phyloP scores from a whole-genome alignment of 768 basidiomycete genomes.

The Cyathus striatus region DNA sequence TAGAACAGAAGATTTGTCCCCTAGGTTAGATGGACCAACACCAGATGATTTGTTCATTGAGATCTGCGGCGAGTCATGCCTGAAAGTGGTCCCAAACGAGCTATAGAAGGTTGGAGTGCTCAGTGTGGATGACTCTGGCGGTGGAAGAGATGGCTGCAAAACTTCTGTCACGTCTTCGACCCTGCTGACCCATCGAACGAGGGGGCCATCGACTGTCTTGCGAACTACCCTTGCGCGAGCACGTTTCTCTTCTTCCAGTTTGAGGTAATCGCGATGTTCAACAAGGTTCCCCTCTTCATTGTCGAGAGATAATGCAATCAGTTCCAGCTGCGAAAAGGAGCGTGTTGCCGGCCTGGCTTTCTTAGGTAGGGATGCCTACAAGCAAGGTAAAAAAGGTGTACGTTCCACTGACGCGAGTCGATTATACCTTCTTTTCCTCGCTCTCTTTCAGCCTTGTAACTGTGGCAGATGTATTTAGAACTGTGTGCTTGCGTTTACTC shows the following conservation, averaged over 20 bases:
- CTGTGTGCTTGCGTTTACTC: conserved; percentile 63
- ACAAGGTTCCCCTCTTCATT: conserved; percentile 82
- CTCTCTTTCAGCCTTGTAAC: conserved; percentile 60
- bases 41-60: no score
- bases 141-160: conserved; percentile 25
- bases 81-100: no score
- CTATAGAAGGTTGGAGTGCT: no score
- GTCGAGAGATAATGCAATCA: conserved; percentile 78
- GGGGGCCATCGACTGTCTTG: conserved; percentile 55
- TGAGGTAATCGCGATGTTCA: conserved; percentile 76
- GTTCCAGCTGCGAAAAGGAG: conserved; percentile 71
- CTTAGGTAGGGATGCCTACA: conserved; percentile 57
- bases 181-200: conserved; percentile 68
- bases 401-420: neutral
- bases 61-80: no score
- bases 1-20: no score
- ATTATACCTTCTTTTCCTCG: conserved; percentile 50
- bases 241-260: conserved; percentile 77
- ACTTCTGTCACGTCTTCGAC: conserved; percentile 52
- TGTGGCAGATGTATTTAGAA: conserved; percentile 68
- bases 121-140: neutral
- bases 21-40: no score
- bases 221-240: conserved; percentile 62
- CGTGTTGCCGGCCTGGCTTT: conserved; percentile 50
- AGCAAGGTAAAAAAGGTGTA: neutral